Evolutionary conservation across 1,284 basidiomycete genomes (phyloP).

Genomic region (Phlebopus sp.): DNA sequence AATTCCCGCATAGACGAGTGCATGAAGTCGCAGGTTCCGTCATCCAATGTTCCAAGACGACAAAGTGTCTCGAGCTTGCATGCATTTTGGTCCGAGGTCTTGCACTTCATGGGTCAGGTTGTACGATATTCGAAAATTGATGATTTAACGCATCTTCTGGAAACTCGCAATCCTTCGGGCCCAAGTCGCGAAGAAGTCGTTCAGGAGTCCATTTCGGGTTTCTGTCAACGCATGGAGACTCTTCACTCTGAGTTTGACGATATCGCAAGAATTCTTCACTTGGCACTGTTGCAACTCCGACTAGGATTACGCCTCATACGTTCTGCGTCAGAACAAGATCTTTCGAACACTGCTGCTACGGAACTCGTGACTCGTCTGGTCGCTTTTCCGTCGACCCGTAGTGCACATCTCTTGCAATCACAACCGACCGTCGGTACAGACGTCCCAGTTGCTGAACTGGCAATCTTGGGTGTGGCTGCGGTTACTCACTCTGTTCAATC

Average conservation of each 20-base stretch:
- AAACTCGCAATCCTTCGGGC: slow-evolving; percentile 37
- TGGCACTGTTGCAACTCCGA: slow-evolving; percentile 66
- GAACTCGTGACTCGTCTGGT: slow-evolving; percentile 37
- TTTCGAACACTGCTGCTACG: slow-evolving; percentile 6
- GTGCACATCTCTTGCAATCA: slow-evolving; percentile 37
- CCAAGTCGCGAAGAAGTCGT: slow-evolving; percentile 52
- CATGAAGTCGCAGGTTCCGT: slow-evolving; percentile 19
- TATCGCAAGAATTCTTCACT: slow-evolving; percentile 63
- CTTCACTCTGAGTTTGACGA: slow-evolving; percentile 68
- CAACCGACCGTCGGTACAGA: not conserved
- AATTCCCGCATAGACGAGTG: slow-evolving; percentile 36
- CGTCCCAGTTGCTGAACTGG: slow-evolving; percentile 30
- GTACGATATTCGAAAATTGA: slow-evolving; percentile 47
- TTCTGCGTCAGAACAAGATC: slow-evolving; percentile 14
- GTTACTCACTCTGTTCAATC: slow-evolving; percentile 26
- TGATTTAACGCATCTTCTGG: slow-evolving; percentile 36
- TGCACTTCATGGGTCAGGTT: slow-evolving; percentile 64
- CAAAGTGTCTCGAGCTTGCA: slow-evolving; percentile 62
- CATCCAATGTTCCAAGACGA: slow-evolving; percentile 33
- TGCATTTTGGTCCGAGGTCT: slow-evolving; percentile 81
- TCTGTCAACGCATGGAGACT: slow-evolving; percentile 55
- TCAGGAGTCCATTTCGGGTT: slow-evolving; percentile 66
- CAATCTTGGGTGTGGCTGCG: slow-evolving; percentile 55
- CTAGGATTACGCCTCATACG: slow-evolving; percentile 71
- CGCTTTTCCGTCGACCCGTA: slow-evolving; percentile 53